Base-by-base conservation (phyloP, 2,329 filamentous ascomycete genomes). In the Arthroderma sp. region DNA sequence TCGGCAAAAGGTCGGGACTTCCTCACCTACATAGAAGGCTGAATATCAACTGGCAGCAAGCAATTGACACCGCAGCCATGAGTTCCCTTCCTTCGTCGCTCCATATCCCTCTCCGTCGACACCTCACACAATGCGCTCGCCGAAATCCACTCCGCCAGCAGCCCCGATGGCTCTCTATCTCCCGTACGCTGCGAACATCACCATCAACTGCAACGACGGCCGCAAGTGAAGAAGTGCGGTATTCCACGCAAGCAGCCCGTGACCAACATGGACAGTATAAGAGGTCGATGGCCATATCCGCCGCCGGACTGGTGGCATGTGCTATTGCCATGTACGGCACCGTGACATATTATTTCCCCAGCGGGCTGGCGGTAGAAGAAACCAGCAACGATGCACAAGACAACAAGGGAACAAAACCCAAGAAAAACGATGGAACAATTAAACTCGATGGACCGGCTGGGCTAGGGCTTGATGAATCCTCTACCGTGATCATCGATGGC, bases 401-500 rank as follows among this genome's bases (percentile, higher is more conserved):
- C 19, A 25, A 35, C 38, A 15, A 55, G 28, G 39, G n/a, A 43
- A 11, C 39, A 0, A 47, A 43, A 25, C 8, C 33, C n/a, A n/a
- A n/a, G 37, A 54, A 21, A 21, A 41, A 41, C 11, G 41, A 55
- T 13, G 63, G 65, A 15, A 61, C 65, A 5, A 68, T 72, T 39
- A 71, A 70, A 52, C 65, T 74, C 52, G 74, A 76, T 41, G 74
- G 72, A 0, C 73, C 74, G 0, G 54, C 65, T 1, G 72, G 72
- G 0, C 70, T 74, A 58, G 66, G 63, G 17, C 65, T 66, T 15
- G 64, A 68, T 0, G 53, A 54, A 15, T 69, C 70, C 0, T 60
- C 71, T 8, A 70, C 71, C 21, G 66, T 67, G 3, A 66, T 74
- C 66, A 77, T 74, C 63, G 78, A 86, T 13, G 85, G 85, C 43